Conservation (phyloP, 352 stramenopile species). For the Phytopythium sindhum region DNA sequence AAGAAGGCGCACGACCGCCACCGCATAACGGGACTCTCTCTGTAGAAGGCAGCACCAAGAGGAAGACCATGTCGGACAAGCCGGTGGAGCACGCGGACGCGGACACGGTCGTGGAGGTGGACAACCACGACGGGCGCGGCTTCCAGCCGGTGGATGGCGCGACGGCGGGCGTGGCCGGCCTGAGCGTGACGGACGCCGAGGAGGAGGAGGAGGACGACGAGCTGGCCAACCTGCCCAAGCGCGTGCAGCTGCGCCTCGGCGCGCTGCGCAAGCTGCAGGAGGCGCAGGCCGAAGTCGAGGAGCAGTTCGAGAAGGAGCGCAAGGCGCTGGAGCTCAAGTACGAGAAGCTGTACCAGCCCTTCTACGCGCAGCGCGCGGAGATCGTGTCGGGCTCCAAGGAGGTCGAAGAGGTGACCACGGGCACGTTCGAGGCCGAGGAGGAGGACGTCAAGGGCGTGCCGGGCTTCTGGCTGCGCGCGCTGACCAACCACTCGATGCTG, state of each 20-base stretch:
- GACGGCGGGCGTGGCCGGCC: conserved; percentile 31
- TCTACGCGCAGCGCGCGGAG: conserved; percentile 69
- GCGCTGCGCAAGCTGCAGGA: conserved; percentile 77
- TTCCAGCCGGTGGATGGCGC: conserved; percentile 56
- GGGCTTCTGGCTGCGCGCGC: conserved; percentile 82
- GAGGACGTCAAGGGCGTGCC: conserved; percentile 72
- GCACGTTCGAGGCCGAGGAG: conserved; percentile 4
- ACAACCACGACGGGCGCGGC: conserved; percentile 55
- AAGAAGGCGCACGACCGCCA: too few relatives aligned
- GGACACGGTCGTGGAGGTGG: conserved; percentile 57
- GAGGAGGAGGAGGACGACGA: conserved; percentile 52
- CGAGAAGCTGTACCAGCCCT: conserved; percentile 84
- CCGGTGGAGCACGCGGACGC: conserved; percentile 23
- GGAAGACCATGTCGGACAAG: conserved; percentile 36
- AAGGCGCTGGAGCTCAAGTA: conserved; percentile 85
- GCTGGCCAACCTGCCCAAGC: conserved; percentile 58
- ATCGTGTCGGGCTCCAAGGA: conserved; percentile 80
- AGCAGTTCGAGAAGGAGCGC: conserved; percentile 85
- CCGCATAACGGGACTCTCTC: too few relatives aligned
- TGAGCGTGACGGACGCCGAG: conserved; percentile 23
- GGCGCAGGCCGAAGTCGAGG: conserved; percentile 68
- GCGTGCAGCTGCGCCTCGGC: conserved; percentile 67
- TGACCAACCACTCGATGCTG: conserved; percentile 83
- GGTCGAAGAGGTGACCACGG: conserved; percentile 35
- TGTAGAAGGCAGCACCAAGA: neutral